Evolutionary conservation across 192 early-diverging fungal species (phyloP).

Genomic region (Fimicolochytrium jonesii): DNA sequence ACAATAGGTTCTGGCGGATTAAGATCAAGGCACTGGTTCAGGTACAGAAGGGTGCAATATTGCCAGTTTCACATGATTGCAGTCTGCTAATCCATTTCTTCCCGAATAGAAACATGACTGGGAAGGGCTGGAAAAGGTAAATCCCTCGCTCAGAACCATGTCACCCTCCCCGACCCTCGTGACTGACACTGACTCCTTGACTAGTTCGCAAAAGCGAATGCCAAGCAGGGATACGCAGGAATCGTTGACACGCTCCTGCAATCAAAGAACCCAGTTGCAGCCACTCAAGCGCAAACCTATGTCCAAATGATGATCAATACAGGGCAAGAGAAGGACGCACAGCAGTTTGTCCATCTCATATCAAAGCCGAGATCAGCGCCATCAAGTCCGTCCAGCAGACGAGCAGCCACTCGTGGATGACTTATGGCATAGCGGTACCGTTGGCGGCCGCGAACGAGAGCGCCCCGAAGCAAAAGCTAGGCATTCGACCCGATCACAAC

Average conservation of each 20-base stretch:
- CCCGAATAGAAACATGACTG: conserved; percentile 69
- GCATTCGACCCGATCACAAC: too few relatives aligned
- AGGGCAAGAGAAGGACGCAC: conserved; percentile 31
- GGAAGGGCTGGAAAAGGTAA: conserved; percentile 78
- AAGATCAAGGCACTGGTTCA: conserved; percentile 75
- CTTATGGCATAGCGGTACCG: too few relatives aligned
- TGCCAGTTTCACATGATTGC: too few relatives aligned
- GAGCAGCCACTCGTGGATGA: too few relatives aligned
- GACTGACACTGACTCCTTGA: neutral
- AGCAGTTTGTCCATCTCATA: conserved; percentile 8
- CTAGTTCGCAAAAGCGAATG: conserved; percentile 31
- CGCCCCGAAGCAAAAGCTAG: too few relatives aligned
- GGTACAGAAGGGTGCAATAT: conserved; percentile 1
- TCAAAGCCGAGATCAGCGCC: neutral
- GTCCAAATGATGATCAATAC: conserved; percentile 32
- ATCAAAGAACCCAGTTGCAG: conserved; percentile 4
- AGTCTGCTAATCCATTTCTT: neutral
- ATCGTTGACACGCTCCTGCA: conserved; percentile 26
- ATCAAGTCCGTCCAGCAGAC: too few relatives aligned
- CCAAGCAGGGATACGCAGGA: conserved; percentile 20
- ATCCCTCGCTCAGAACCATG: neutral
- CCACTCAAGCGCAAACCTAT: conserved; percentile 29
- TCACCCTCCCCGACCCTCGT: neutral
- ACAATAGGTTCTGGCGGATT: conserved; percentile 78
- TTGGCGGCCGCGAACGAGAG: too few relatives aligned